Evolutionary conservation across 1,284 basidiomycete genomes (phyloP).

Genomic region (Golubevia sp.): DNA sequence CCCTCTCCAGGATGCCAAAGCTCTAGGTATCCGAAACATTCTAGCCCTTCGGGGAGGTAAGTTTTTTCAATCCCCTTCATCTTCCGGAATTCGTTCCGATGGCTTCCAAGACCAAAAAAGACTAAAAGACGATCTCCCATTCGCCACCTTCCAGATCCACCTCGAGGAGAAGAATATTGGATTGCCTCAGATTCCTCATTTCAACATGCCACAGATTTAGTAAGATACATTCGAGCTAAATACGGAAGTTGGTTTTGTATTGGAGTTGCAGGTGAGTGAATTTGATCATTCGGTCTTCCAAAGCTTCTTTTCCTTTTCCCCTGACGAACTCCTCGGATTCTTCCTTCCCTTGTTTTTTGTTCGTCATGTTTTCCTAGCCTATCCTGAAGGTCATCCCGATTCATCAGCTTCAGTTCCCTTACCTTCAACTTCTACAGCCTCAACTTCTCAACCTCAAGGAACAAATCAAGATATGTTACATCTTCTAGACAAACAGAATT

Average conservation of each 20-base stretch:
- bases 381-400: conserved; percentile 82
- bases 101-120: no score
- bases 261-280: conserved; percentile 76
- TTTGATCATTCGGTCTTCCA: background rate
- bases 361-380: conserved; percentile 67
- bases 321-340: conserved; percentile 1
- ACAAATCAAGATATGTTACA: conserved; percentile 76
- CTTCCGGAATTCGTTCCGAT: no score
- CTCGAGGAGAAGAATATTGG: conserved; percentile 90
- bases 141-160: conserved; percentile 76
- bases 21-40: conserved; percentile 83
- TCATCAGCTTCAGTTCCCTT: background rate
- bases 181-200: conserved; percentile 83
- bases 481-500: conserved; percentile 88
- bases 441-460: conserved; percentile 67
- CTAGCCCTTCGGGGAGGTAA: conserved; percentile 85
- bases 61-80: background rate
- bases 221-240: conserved; percentile 84
- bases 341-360: conserved; percentile 10
- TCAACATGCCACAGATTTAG: conserved; percentile 84
- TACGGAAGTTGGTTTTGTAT: conserved; percentile 87
- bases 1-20: conserved; percentile 72
- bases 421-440: background rate
- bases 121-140: no score
- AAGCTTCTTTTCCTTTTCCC: background rate